Conservation (phyloP, 73 alveolate species). For the Stentor coeruleus region DNA sequence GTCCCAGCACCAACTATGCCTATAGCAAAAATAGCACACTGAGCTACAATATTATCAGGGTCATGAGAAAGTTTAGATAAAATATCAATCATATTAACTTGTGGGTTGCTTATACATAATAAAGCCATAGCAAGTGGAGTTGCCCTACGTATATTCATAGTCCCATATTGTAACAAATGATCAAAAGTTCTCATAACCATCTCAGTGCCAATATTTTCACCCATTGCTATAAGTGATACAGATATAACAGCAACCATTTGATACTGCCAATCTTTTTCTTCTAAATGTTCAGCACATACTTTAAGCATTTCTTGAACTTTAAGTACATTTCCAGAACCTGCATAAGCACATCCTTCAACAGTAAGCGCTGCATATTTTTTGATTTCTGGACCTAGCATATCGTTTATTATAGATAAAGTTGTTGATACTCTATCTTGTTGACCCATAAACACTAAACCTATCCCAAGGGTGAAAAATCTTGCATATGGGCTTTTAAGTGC, state of each 20-base stretch:
- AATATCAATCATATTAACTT: constrained; percentile 83
- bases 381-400: constrained; percentile 28
- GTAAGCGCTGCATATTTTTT: constrained; percentile 58
- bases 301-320: constrained; percentile 88
- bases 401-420: constrained; percentile 52
- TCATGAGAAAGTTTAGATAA: constrained; percentile 91
- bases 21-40: constrained; percentile 74
- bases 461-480: constrained; percentile 89
- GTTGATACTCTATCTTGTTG: constrained; percentile 75
- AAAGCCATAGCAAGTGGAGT: constrained; percentile 94
- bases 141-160: constrained; percentile 76
- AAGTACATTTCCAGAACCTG: constrained; percentile 92
- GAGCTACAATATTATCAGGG: constrained; percentile 73
- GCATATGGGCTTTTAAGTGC: constrained; percentile 80
- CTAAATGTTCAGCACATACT: constrained; percentile 87
- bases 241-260: constrained; percentile 92
- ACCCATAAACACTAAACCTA: constrained; percentile 92
- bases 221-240: constrained; percentile 87
- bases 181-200: constrained; percentile 89
- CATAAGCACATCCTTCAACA: constrained; percentile 85
- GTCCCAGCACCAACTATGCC: constrained; percentile 94
- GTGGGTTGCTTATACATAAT: constrained; percentile 78
- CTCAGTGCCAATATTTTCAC: constrained; percentile 93
- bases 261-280: constrained; percentile 66
- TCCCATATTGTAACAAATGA: constrained; percentile 95